A percentile compares a stretch with the other conserved stretches of the same genome.
Conservation (phyloP, 257 asterid species). For the Plantago elongata region DNA sequence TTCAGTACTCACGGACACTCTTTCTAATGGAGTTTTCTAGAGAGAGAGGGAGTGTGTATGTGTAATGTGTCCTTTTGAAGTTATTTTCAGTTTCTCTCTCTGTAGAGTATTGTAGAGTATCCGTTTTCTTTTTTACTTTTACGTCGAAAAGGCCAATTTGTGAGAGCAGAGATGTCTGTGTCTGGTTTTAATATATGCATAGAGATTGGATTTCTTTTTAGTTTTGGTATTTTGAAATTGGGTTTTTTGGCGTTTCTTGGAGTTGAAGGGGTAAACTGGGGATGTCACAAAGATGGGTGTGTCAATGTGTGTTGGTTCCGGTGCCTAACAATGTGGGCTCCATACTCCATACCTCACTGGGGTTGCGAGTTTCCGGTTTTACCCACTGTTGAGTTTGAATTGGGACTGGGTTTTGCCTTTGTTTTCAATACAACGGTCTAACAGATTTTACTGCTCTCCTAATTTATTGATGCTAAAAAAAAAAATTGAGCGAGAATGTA, state of each 20-base stretch:
- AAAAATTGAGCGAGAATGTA: too few species aligned
- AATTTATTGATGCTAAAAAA: too few species aligned
- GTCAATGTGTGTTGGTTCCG: background rate
- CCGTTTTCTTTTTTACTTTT: too few species aligned
- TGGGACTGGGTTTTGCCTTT: background rate
- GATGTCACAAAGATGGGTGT: conserved; percentile 18
- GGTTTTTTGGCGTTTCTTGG: conserved; percentile 13
- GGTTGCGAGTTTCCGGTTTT: conserved; percentile 17
- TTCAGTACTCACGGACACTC: conserved; percentile 16
- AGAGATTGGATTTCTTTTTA: background rate
- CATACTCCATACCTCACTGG: background rate
- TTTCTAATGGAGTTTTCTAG: too few species aligned
- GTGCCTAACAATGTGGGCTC: conserved; percentile 10
- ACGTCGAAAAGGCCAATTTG: conserved; percentile 34
- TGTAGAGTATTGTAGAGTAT: conserved; percentile 13
- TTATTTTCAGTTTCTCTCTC: conserved; percentile 4
- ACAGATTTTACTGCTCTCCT: too few species aligned
- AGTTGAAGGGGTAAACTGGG: conserved; percentile 37
- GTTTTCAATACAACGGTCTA: too few species aligned
- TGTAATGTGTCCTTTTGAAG: too few species aligned
- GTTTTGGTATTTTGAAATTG: background rate
- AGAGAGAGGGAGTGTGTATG: too few species aligned
- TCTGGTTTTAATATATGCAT: conserved; percentile 12
- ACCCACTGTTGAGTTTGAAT: conserved; percentile 25
- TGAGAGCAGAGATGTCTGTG: conserved; percentile 24